phyloP scores from a whole-genome alignment of 202 grass and related monocot genomes.

The Setaria italica region DNA sequence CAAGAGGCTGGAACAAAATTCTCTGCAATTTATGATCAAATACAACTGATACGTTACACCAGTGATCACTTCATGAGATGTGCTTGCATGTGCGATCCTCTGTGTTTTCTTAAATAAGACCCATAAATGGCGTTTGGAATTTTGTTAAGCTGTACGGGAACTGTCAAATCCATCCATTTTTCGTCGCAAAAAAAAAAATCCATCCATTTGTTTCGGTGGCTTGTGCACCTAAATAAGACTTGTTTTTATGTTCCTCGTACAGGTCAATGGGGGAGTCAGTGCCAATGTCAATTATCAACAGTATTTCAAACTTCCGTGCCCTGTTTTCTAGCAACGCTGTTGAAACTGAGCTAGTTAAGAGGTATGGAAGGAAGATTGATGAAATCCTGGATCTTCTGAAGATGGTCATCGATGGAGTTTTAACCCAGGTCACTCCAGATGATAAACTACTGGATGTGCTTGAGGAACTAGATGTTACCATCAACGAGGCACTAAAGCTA shows the following conservation, averaged over 20 bases:
- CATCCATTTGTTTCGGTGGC: not conserved
- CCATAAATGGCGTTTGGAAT: not conserved
- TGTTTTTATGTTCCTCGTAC: constrained; percentile 8
- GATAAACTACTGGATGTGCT: constrained; percentile 49
- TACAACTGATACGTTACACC: not conserved
- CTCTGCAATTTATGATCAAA: not conserved
- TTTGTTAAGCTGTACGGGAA: not conserved
- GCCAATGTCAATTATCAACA: constrained; percentile 51
- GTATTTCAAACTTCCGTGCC: constrained; percentile 50
- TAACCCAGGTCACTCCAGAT: constrained; percentile 55
- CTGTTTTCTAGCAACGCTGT: constrained; percentile 49
- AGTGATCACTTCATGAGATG: not conserved
- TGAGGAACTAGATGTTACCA: constrained; percentile 50
- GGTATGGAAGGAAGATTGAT: constrained; percentile 57
- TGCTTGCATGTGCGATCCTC: not conserved
- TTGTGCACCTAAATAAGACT: constrained; percentile 4
- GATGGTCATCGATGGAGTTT: constrained; percentile 46
- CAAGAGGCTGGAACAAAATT: too few species aligned
- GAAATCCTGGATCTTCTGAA: constrained; percentile 55
- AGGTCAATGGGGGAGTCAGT: constrained; percentile 60
- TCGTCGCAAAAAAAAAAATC: not conserved
- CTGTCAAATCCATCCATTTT: not conserved
- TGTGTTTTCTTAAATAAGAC: not conserved
- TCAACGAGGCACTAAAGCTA: constrained; percentile 59
- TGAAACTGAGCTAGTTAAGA: constrained; percentile 55